Percentiles rank a stretch among this genome's conserved stretches.
Evolutionary conservation across 805 yeast genomes (phyloP).

Genomic region (Lachancea quebecensis): DNA sequence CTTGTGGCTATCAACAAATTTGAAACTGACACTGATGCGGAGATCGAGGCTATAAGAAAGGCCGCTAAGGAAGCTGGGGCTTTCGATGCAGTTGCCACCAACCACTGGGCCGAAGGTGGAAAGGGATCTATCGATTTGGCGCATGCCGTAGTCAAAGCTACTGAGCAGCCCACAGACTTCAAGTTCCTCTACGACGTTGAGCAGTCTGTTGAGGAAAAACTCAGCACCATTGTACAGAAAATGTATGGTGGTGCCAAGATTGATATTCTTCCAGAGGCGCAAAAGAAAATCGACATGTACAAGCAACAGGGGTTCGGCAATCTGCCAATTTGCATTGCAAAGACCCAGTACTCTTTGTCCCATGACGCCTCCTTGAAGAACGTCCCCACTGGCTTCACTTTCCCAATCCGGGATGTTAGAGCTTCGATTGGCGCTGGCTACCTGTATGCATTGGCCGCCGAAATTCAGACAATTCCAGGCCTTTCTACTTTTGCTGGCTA

Average conservation of each 20-base stretch:
- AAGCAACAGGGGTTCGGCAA: constrained; percentile 83
- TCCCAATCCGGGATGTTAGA: constrained; percentile 91
- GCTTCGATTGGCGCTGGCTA: constrained; percentile 96
- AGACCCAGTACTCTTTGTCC: constrained; percentile 93
- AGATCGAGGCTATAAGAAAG: constrained; percentile 69
- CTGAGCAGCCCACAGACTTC: constrained; percentile 43
- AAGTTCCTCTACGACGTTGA: constrained; percentile 64
- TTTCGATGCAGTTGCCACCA: constrained; percentile 77
- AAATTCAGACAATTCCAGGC: constrained; percentile 96
- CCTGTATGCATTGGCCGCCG: constrained; percentile 92
- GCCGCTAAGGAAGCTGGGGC: constrained; percentile 92
- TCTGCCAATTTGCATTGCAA: constrained; percentile 93
- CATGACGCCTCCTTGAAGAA: constrained; percentile 92
- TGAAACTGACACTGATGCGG: constrained; percentile 73
- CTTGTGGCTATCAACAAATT: constrained; percentile 91
- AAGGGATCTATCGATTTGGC: constrained; percentile 82
- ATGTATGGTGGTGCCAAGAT: constrained; percentile 91
- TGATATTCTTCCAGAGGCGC: constrained; percentile 77
- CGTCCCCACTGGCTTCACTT: constrained; percentile 88
- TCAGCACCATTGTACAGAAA: constrained; percentile 67
- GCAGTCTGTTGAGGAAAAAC: constrained; percentile 70
- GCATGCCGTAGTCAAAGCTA: constrained; percentile 70
- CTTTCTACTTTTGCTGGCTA: constrained; percentile 93
- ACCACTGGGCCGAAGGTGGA: constrained; percentile 97
- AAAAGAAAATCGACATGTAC: constrained; percentile 71